These are phyloP conservation scores for Fraxinus americana DNA, from an alignment of 257 asterid species.

Conservation along the genomic window DNA sequence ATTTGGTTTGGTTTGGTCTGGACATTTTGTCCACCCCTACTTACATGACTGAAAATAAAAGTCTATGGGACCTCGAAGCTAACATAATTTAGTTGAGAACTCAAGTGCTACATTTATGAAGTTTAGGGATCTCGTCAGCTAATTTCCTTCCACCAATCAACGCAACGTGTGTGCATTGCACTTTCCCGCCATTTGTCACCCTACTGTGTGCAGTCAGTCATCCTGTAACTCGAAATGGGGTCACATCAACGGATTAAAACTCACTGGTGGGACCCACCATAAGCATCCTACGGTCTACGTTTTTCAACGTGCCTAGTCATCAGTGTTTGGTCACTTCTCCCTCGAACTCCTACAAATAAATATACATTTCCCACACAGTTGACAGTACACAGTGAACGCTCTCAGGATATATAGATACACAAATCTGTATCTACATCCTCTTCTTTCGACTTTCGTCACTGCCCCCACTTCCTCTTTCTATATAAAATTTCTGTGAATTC, in stretches of 20 bases:
- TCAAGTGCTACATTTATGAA: background rate
- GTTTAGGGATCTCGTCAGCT: background rate
- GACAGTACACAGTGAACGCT: constrained; percentile 15
- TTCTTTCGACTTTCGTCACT: background rate
- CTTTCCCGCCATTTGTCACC: constrained; percentile 7
- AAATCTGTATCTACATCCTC: constrained; percentile 14
- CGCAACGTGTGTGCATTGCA: background rate
- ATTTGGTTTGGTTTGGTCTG: no score
- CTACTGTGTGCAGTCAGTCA: background rate
- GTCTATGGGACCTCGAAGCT: background rate
- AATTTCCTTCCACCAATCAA: background rate
- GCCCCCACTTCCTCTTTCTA: background rate
- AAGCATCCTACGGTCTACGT: background rate
- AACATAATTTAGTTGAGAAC: background rate
- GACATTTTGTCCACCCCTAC: no score
- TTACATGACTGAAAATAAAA: background rate
- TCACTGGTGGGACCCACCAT: background rate
- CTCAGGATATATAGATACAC: background rate
- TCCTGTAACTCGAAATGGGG: background rate
- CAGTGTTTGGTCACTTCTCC: background rate
- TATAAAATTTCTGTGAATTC: background rate
- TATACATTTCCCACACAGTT: constrained; percentile 19
- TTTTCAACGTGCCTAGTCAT: background rate
- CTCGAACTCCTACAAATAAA: constrained; percentile 5
- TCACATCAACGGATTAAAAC: background rate